phyloP scores from a whole-genome alignment of 345 rosid genomes.

The Eucalyptus caleyi region DNA sequence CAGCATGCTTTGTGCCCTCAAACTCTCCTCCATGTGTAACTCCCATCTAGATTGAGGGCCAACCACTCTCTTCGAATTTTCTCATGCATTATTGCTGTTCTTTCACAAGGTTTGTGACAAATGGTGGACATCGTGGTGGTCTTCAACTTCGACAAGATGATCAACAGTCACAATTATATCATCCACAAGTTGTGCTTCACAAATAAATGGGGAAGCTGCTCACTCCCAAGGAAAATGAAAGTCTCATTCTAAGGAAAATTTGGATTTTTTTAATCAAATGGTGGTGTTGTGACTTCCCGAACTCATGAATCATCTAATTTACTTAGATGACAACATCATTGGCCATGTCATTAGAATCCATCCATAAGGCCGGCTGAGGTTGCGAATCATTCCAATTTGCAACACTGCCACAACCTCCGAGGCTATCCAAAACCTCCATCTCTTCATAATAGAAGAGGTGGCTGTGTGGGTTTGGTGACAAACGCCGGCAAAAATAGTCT shows the following conservation, averaged over 20 bases:
- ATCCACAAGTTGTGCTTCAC: background rate
- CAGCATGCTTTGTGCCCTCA: too few species aligned
- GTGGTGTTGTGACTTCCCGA: fast-evolving
- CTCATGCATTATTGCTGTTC: too few species aligned
- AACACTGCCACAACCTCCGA: fast-evolving
- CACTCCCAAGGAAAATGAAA: background rate
- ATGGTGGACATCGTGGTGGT: background rate
- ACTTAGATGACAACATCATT: background rate
- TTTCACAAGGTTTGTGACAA: background rate
- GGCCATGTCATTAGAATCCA: background rate
- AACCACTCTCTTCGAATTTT: too few species aligned
- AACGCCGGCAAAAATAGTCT: fast-evolving
- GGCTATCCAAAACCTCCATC: background rate
- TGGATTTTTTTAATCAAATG: background rate
- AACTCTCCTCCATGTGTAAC: too few species aligned
- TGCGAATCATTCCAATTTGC: background rate
- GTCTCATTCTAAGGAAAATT: background rate
- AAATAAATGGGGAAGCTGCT: background rate
- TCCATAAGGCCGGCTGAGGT: background rate
- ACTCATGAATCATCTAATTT: background rate
- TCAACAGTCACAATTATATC: background rate
- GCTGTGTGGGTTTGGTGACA: fast-evolving
- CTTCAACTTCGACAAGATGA: too few species aligned
- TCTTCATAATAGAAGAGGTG: background rate
- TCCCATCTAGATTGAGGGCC: too few species aligned